Evolutionary conservation across 345 rosid genomes (phyloP).

Genomic region (Clausena lansium): DNA sequence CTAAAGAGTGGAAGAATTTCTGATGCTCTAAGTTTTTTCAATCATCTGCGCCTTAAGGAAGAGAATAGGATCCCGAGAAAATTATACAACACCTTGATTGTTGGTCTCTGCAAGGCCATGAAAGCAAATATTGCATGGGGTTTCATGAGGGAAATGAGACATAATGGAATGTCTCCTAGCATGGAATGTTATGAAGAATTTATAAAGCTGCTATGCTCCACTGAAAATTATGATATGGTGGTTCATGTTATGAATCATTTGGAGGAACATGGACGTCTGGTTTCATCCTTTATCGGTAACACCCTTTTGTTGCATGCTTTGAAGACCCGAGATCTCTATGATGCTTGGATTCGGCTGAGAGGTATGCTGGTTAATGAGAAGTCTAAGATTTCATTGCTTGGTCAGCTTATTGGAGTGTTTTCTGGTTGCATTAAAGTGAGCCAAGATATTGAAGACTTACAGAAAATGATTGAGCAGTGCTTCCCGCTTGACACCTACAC

Average conservation of each 20-base stretch:
- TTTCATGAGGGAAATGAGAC: conserved; percentile 46
- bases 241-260: conserved; percentile 50
- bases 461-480: conserved; percentile 54
- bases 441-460: conserved; percentile 39
- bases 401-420: conserved; percentile 62
- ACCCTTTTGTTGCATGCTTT: conserved; percentile 56
- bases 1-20: conserved; percentile 49
- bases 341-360: conserved; percentile 54
- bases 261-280: conserved; percentile 40
- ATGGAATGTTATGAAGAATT: conserved; percentile 56
- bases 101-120: conserved; percentile 55
- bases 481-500: conserved; percentile 58
- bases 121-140: conserved; percentile 47
- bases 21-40: conserved; percentile 60
- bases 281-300: conserved; percentile 78
- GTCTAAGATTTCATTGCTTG: conserved; percentile 43
- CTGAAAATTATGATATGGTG: conserved; percentile 37
- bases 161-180: conserved; percentile 44
- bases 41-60: conserved; percentile 33
- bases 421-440: conserved; percentile 37
- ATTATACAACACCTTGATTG: conserved; percentile 46
- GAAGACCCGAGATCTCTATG: conserved; percentile 42
- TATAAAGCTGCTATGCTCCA: conserved; percentile 41
- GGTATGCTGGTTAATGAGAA: conserved; percentile 31
- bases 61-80: conserved; percentile 18